phyloP scores from a whole-genome alignment of 1,139 yeast species.

The Nakaseomyces bracarensis region DNA sequence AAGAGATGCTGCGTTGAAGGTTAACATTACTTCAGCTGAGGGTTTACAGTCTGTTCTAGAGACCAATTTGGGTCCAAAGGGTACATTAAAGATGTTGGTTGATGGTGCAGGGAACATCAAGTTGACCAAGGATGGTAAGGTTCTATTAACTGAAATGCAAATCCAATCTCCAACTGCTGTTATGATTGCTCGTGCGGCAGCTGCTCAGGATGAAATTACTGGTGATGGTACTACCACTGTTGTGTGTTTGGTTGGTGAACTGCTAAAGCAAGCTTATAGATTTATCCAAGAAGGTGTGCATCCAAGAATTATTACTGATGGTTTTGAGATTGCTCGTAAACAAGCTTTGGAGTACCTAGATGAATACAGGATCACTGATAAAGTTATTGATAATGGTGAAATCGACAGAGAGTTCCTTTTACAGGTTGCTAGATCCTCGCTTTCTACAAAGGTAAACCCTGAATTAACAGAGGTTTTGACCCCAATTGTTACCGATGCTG shows the following conservation, averaged over 20 bases:
- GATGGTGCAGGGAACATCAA: constrained; percentile 96
- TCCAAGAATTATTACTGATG: constrained; percentile 90
- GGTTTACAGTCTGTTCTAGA: constrained; percentile 90
- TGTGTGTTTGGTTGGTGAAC: constrained; percentile 87
- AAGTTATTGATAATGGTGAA: constrained; percentile 29
- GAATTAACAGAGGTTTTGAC: constrained; percentile 74
- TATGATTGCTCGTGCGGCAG: constrained; percentile 96
- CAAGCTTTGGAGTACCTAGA: constrained; percentile 65
- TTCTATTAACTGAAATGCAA: constrained; percentile 90
- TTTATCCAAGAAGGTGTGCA: constrained; percentile 90
- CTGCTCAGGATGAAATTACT: constrained; percentile 97
- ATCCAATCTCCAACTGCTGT: constrained; percentile 99
- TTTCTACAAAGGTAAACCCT: constrained; percentile 73
- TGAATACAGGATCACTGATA: constrained; percentile 39
- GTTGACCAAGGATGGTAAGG: constrained; percentile 95
- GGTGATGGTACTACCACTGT: constrained; percentile 99
- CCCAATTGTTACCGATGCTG: constrained; percentile 96
- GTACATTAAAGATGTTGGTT: constrained; percentile 90
- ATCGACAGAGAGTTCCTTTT: constrained; percentile 79
- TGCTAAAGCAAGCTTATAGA: constrained; percentile 89
- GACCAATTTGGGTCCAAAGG: constrained; percentile 86
- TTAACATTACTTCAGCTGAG: constrained; percentile 91
- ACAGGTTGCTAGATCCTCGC: constrained; percentile 85
- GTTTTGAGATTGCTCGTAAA: constrained; percentile 83
- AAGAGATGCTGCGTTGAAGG: constrained; percentile 90